Base-by-base conservation (phyloP, 495 filamentous ascomycete species). In the Xylaria bambusicola region DNA sequence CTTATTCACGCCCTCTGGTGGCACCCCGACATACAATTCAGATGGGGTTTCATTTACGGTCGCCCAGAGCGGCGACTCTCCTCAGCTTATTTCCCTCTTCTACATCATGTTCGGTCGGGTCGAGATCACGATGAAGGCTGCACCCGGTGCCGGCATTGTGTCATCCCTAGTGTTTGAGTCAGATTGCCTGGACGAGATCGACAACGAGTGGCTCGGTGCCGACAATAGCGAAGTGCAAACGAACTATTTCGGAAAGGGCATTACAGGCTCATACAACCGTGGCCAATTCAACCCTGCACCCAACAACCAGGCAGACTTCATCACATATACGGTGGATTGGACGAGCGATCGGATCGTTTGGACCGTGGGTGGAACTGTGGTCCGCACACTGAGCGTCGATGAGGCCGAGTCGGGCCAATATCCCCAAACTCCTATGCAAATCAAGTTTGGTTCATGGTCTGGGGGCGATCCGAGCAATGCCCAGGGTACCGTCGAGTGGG, bases 201-300 rank as follows among this genome's bases (percentile, higher is more conserved):
- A 97, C 72, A 91, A 91, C 82, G 88, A 92, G 68, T 92, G 88
- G 88, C 73, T 91, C 13, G 88, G 88, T 36, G 79, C 80, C 44
- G 80, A 87, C 65, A 74, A 77, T 53, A 80, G 65, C 50, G 71
- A 86, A 52, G 88, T 95, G 13, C 90, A 97, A 74, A 88, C 85
- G 69, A 97, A 98, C 76, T 98, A 92, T 78, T 98, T 93, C 69
- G 88, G 90, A 70, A 95, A 97, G 77, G 94, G 93, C 13, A 86
- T 90, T 52, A 89, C 87, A 0, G 76, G 73, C 12, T 80, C 82
- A 9, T 93, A 88, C 69, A 83, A 89, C 70, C 90, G 91, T 44
- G 93, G 86, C 17, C 80, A 86, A 36, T 92, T 87, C 71, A 83
- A 84, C 65, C 84, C 88, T 65, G 67, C 82, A 15, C 70, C 84